Base-by-base conservation (phyloP, 2,329 filamentous ascomycete species). In the Colletotrichum tropicicola region DNA sequence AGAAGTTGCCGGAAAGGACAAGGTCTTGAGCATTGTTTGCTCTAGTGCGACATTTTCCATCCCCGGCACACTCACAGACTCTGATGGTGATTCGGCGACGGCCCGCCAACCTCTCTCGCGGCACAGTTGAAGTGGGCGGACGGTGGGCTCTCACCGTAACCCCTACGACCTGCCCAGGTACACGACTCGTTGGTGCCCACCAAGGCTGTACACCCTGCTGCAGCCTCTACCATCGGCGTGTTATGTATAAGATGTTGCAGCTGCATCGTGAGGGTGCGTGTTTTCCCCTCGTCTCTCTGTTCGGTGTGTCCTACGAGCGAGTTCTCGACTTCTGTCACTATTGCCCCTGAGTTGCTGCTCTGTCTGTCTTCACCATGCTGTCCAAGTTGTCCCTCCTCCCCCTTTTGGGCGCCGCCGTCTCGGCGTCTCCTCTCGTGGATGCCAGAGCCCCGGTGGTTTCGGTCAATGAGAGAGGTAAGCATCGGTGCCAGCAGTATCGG, bases 401-500 rank as follows among this genome's bases (percentile, higher is more conserved):
- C 43, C 49, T 68, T 25, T 60, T 68, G 51, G 45, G 59, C 28
- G 48, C 54, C 47, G 53, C 63, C 56, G 65, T 59, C 47, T 59
- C 65, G 56, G 67, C 67, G 9, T 47, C 61, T 10, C 67, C 67
- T 23, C 28, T 68, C 21, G 30, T 60, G 23, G 48, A 52, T 45
- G 58, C 43, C 25, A 41, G 48, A 17, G 57, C 48, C 41, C 17
- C 65, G 47, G 56, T 62, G 37, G 43, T 35, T 17, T 39, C 21
- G 15, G 62, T 82, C 1, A 73, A 77, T 44, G 65, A 68, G 39
- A 74, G 78, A 74, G 73, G 80, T 81, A 70, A 69, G 28, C n/a
- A 56, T 28, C 8, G 13, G 17, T 17, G 2, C 10, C 30, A 19
- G 23, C n/a, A 23, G 13, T 13, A 2, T 21, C 17, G 4, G 27